A percentile compares a stretch with the other conserved stretches of the same genome.
Conservation (phyloP, 2,329 filamentous ascomycete genomes). For the Rhynchosporium secalis region DNA sequence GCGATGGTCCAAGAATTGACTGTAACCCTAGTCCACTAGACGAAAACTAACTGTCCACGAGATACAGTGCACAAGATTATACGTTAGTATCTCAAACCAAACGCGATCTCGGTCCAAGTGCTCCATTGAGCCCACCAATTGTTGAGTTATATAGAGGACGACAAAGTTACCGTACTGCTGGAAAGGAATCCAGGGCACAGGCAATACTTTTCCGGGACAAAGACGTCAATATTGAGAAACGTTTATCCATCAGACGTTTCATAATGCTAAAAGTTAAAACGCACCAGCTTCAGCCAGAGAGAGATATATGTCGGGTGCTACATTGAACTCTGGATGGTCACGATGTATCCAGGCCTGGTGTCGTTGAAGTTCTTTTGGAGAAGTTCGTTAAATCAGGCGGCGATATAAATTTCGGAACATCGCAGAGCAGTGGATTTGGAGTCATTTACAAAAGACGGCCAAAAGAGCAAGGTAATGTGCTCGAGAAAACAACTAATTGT, state of each 20-base stretch:
- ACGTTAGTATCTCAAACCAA: constrained; percentile 4
- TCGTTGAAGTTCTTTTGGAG: constrained; percentile 23
- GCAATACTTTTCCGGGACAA: constrained; percentile 29
- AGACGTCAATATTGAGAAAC: constrained; percentile 26
- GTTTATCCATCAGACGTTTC: constrained; percentile 17
- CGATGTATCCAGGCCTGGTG: constrained; percentile 24
- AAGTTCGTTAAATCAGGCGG: constrained; percentile 17
- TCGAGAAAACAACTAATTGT: constrained; percentile 19
- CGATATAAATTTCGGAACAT: constrained; percentile 21
- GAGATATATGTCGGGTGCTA: constrained; percentile 26
- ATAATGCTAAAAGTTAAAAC: constrained; percentile 19
- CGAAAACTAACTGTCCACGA: neutral
- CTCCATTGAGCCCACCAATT: constrained; percentile 4
- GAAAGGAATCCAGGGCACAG: constrained; percentile 22
- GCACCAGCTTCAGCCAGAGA: constrained; percentile 24
- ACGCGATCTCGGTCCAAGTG: neutral
- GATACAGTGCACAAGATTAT: neutral
- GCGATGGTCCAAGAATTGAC: too few species aligned
- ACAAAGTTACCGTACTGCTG: constrained; percentile 19
- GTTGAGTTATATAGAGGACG: neutral
- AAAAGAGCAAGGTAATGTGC: constrained; percentile 20
- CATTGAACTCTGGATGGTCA: constrained; percentile 21
- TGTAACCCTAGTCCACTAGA: neutral
- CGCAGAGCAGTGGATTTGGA: constrained; percentile 17
- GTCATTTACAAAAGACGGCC: constrained; percentile 16